phyloP scores from a whole-genome alignment of 2,329 filamentous ascomycete genomes.

The Talaromyces sp. region DNA sequence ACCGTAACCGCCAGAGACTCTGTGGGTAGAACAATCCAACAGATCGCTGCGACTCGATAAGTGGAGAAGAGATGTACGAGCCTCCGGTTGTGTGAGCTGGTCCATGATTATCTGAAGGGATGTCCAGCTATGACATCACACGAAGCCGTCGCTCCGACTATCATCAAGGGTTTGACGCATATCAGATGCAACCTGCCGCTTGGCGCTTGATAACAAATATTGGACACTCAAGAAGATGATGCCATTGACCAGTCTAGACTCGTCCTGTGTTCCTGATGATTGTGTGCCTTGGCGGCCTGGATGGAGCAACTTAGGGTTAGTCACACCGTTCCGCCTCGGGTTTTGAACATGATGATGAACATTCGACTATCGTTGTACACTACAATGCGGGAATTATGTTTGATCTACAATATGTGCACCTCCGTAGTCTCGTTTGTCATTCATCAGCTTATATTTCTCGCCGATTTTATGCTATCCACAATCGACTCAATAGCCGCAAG shows the following conservation, averaged over 20 bases:
- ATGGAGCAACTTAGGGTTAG: background rate
- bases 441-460: background rate
- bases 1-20: background rate
- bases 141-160: background rate
- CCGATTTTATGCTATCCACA: background rate
- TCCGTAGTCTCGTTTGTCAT: background rate
- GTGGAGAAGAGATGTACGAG: background rate
- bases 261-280: background rate
- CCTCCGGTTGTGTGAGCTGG: background rate
- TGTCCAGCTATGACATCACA: conserved; percentile 14
- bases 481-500: background rate
- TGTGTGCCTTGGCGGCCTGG: background rate
- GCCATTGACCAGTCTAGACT: background rate
- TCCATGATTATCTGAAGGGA: background rate
- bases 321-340: background rate
- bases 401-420: background rate
- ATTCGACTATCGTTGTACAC: no score
- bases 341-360: no score
- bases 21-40: background rate
- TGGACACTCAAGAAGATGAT: background rate
- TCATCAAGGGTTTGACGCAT: background rate
- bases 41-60: background rate
- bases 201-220: background rate
- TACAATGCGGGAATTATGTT: background rate
- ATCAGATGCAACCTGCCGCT: background rate